Percentiles rank a stretch among this genome's conserved stretches.
Evolutionary conservation across 2,329 filamentous ascomycete genomes (phyloP).

Genomic region (Aspergillus sp.): DNA sequence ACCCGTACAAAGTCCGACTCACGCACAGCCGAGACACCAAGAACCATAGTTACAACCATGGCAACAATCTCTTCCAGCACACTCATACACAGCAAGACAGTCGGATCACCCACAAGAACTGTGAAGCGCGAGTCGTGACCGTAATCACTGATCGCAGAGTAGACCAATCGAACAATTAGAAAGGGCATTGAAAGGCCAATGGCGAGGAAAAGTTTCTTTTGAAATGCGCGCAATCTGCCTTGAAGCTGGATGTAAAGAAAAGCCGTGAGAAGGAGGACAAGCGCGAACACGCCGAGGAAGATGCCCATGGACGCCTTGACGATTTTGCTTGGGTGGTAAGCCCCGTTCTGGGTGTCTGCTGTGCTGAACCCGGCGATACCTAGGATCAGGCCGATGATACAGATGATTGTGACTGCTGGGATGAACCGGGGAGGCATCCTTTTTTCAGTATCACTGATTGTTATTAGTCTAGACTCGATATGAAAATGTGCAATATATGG

Average conservation of each 20-base stretch:
- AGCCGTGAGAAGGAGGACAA: constrained; percentile 13
- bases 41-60: constrained; percentile 22
- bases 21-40: constrained; percentile 19
- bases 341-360: background rate
- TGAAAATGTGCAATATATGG: too few species aligned
- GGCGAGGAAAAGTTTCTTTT: constrained; percentile 30
- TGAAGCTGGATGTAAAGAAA: constrained; percentile 17
- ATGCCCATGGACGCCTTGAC: constrained; percentile 26
- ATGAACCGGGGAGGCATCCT: constrained; percentile 17
- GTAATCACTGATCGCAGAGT: constrained; percentile 18
- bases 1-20: too few species aligned
- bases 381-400: constrained; percentile 24
- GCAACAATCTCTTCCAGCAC: constrained; percentile 32
- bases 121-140: background rate
- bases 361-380: constrained; percentile 24
- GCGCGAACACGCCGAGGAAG: constrained; percentile 24
- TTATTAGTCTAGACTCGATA: too few species aligned
- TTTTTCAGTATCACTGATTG: constrained; percentile 11
- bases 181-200: constrained; percentile 27
- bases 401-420: constrained; percentile 9
- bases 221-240: constrained; percentile 12
- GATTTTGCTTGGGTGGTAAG: constrained; percentile 7
- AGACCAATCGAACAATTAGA: constrained; percentile 27
- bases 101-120: constrained; percentile 19
- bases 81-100: constrained; percentile 31